A percentile compares a stretch with the other conserved stretches of the same genome.
These are phyloP conservation scores for Peronospora destructor DNA, from an alignment of 352 stramenopile species.

Conservation along the genomic window DNA sequence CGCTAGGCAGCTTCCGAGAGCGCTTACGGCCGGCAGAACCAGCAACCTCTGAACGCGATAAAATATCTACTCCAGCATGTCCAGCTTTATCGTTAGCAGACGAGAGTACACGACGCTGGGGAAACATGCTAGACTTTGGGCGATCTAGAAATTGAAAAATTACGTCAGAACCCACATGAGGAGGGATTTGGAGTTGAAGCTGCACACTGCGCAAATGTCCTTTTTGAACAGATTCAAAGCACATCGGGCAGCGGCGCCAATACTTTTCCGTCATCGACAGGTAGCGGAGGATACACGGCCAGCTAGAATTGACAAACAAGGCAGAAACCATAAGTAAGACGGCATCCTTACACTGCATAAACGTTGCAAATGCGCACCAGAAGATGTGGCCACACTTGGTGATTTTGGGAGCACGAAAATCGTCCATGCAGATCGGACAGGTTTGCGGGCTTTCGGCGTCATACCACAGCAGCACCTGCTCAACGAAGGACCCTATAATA, in stretches of 20 bases:
- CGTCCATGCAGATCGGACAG: conserved; percentile 80
- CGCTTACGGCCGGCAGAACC: conserved; percentile 34
- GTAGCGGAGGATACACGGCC: conserved; percentile 79
- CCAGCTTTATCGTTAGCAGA: conserved; percentile 6
- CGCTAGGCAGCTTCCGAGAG: conserved; percentile 46
- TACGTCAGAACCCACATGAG: conserved; percentile 41
- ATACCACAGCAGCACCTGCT: conserved; percentile 78
- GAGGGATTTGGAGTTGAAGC: conserved; percentile 49
- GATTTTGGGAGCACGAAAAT: conserved; percentile 74
- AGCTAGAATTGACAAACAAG: conserved; percentile 34
- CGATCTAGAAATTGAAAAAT: conserved; percentile 77
- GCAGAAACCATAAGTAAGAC: conserved; percentile 1
- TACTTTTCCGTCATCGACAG: conserved; percentile 83
- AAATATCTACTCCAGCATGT: not conserved
- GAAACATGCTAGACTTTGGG: conserved; percentile 61
- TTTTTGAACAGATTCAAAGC: conserved; percentile 83
- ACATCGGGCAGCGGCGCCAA: conserved; percentile 83
- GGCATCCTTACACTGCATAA: not conserved
- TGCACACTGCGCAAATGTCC: conserved; percentile 66
- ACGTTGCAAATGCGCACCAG: conserved; percentile 37
- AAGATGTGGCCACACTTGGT: conserved; percentile 84
- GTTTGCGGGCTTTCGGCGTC: conserved; percentile 45
- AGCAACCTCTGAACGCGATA: conserved; percentile 8
- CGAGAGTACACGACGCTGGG: conserved; percentile 35
- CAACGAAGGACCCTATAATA: conserved; percentile 62